phyloP scores from a whole-genome alignment of 139 green algal genomes.

The Parachlorella kessleri region DNA sequence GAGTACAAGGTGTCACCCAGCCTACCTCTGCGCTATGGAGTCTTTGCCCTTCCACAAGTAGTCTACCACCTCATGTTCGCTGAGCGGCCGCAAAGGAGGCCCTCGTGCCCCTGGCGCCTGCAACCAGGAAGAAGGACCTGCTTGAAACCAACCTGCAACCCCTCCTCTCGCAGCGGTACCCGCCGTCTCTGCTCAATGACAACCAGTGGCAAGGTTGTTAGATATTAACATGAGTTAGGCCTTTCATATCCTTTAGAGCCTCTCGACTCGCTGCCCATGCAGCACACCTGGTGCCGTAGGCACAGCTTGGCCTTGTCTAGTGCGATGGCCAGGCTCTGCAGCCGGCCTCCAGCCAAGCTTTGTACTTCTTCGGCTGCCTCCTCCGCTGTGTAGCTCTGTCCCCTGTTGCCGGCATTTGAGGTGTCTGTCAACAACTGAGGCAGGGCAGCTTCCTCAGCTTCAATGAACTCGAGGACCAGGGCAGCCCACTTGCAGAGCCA shows the following conservation, averaged over 20 bases:
- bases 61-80: conserved; percentile 52
- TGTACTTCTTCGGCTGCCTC: conserved; percentile 32
- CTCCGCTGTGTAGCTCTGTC: conserved; percentile 10
- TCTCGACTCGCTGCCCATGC: no score
- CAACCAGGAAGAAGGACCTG: no score
- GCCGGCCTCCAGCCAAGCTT: conserved; percentile 53
- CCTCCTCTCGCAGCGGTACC: no score
- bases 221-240: no score
- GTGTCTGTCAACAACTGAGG: conserved; percentile 54
- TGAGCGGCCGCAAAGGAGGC: conserved; percentile 61
- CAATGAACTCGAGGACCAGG: conserved; percentile 60
- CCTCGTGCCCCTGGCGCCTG: conserved; percentile 2
- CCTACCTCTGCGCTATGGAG: conserved; percentile 50
- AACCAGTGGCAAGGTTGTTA: no score
- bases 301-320: conserved; percentile 83
- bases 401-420: background rate
- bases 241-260: no score
- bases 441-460: conserved; percentile 54
- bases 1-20: no score
- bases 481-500: conserved; percentile 85
- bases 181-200: no score
- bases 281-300: conserved; percentile 44
- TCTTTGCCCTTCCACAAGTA: conserved; percentile 64
- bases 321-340: conserved; percentile 80
- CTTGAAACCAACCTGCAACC: no score